Percentiles rank a stretch among this genome's conserved stretches.
These are phyloP conservation scores for Malania oleifera DNA, from an alignment of 164 flowering plant genomes.

Conservation along the genomic window DNA sequence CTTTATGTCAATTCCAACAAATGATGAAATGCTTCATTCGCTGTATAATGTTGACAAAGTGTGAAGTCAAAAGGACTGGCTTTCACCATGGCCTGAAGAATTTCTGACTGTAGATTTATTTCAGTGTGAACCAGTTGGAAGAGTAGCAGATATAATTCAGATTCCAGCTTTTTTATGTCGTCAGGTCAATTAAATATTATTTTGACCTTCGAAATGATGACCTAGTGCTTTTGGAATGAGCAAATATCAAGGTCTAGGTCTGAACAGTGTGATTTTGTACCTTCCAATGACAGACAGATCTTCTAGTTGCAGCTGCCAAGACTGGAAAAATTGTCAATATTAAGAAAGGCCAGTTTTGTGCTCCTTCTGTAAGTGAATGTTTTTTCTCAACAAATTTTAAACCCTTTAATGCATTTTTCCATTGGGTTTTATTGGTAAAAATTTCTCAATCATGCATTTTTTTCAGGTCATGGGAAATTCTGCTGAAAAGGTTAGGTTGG, in stretches of 20 bases:
- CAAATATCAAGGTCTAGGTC: not conserved
- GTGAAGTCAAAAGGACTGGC: no score
- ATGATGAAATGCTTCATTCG: no score
- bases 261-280: slow-evolving; percentile 7
- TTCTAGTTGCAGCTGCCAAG: slow-evolving; percentile 92
- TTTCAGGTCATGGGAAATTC: slow-evolving; percentile 90
- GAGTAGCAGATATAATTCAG: slow-evolving; percentile 91
- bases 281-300: slow-evolving; percentile 75
- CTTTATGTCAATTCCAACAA: no score
- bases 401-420: not conserved
- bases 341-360: slow-evolving; percentile 97
- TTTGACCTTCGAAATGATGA: not conserved
- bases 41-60: no score
- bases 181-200: slow-evolving; percentile 43
- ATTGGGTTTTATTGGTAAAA: not conserved
- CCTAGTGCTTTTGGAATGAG: not conserved
- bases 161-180: slow-evolving; percentile 99
- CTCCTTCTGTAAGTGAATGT: slow-evolving; percentile 69
- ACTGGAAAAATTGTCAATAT: slow-evolving; percentile 93
- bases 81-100: not conserved
- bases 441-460: not conserved
- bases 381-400: not conserved
- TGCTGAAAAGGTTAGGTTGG: slow-evolving; percentile 83
- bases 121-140: slow-evolving; percentile 91
- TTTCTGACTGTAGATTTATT: not conserved